Base-by-base conservation (phyloP, 2,329 filamentous ascomycete genomes). In the Epichloe typhina region DNA sequence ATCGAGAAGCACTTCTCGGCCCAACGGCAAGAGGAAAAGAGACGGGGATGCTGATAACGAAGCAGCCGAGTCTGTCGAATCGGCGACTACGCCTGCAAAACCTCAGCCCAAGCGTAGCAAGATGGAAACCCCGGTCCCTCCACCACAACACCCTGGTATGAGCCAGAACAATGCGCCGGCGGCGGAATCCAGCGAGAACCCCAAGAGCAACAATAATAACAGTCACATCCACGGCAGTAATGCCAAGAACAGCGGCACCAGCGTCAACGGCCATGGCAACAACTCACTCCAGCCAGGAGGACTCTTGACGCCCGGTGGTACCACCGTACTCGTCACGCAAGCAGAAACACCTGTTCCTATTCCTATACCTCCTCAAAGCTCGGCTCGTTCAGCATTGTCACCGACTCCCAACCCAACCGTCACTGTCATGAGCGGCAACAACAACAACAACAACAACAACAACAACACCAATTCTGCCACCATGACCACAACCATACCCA, bases 81-180 rank as follows among this genome's bases (percentile, higher is more conserved):
- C 19, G 31, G 39, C 21, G 23, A 54, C 57, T 39, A 58, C 62
- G 17, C 58, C 63, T 4, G 50, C 60, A n/a, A 66, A 63, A 36
- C 72, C 72, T 33, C 68, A 66, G 51, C 52, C 66, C 26, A 80
- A 80, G 60, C 72, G 75, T 36, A 73, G 67, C 55, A 80, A 79
- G 62, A 78, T 72, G 23, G 77, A 80, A 61, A 80, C 77, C 13
- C 77, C 76, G 11, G 69, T 79, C 33, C 75, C 73, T 46, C 71
- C 71, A 41, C 70, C 70, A 13, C 64, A 67, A 26, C 68, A 69
- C 36, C 63, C 59, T 31, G 57, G 56, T 21, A 56, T 64, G 41
- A 60, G 53, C 39, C 56, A 64, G 55, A 57, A 58, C 59, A 59
- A 65, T 39, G 56, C 54, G 15, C 56, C 59, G 19, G 58, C 56